Evolutionary conservation across 768 basidiomycete species (phyloP), one percentile per base, ranked within the genome.

Genomic region (Mycena venus): DNA sequence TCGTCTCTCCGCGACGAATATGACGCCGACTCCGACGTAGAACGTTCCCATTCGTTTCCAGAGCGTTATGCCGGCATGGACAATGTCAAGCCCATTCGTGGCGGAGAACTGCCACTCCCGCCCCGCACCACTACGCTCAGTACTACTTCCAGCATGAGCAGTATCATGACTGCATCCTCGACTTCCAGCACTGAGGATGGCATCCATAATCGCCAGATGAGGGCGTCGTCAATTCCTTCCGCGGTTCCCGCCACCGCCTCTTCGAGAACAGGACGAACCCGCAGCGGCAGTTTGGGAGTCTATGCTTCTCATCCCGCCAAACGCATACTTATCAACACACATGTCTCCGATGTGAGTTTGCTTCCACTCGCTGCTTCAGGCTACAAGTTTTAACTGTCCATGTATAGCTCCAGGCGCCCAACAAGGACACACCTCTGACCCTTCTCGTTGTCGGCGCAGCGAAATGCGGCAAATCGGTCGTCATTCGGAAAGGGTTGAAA

Each of bases 401-500:
- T 62, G 58, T 29, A 23, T 55, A 78, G 78, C 77, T 73, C 44
- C 71, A 68, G 71, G 60, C 25, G 51, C 53, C 67, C 29, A 64
- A 68, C 66, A 51, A 82, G 64, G 79, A 77, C 68, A 75, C 78
- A n/a, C 82, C 83, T 58, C 82, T 94, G 60, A 91, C 92, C 11
- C 85, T 99, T 34, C 92, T 93, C 36, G 92, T 99, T 38, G 88
- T 97, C 44, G 98, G 98, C 17, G 88, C 91, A 15, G 82, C 88
- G 44, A 90, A 92, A 38, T 96, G 94, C 72, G 98, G 97, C 73
- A 99, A 99, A 84, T 93, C 95, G 2, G 90, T 91, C 3, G 88
- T 96, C 61, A 94, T 98, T 74, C 86, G 87, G 40, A 93, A 92
- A 80, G 96, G 96, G 14, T 86, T 96, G 68, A 91, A 90, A 75